Conservation (phyloP, 75 land plant species). For the Cupressus sempervirens region DNA sequence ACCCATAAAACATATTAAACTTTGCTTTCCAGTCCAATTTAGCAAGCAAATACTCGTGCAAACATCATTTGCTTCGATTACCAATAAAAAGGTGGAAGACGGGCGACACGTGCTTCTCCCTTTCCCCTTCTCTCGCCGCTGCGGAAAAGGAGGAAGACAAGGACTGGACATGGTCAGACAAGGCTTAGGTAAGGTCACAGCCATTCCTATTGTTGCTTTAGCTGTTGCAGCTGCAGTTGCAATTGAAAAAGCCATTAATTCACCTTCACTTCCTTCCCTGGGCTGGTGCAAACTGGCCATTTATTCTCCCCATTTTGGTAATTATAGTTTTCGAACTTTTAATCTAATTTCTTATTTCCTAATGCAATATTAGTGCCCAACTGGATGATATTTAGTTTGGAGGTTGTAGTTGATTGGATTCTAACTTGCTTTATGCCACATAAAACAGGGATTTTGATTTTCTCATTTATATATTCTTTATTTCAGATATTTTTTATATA, state of each 20-base stretch:
- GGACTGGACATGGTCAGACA: neutral
- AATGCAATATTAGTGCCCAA: no score
- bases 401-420: no score
- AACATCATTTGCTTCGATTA: neutral
- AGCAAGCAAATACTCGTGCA: neutral
- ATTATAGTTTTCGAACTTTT: no score
- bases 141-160: neutral
- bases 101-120: neutral
- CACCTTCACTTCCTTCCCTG: neutral
- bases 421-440: no score
- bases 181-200: neutral
- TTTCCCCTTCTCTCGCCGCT: neutral
- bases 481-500: no score
- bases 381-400: no score
- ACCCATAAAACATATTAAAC: neutral
- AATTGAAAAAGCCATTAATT: neutral
- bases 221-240: neutral
- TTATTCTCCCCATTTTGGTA: no score
- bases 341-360: no score
- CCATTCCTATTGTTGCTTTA: neutral
- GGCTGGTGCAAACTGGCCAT: neutral
- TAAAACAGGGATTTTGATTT: no score
- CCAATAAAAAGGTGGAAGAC: neutral
- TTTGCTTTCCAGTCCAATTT: neutral
- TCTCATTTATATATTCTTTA: no score